These are phyloP conservation scores for Geranomyces variabilis DNA, from an alignment of 192 early-diverging fungal species.

Conservation along the genomic window DNA sequence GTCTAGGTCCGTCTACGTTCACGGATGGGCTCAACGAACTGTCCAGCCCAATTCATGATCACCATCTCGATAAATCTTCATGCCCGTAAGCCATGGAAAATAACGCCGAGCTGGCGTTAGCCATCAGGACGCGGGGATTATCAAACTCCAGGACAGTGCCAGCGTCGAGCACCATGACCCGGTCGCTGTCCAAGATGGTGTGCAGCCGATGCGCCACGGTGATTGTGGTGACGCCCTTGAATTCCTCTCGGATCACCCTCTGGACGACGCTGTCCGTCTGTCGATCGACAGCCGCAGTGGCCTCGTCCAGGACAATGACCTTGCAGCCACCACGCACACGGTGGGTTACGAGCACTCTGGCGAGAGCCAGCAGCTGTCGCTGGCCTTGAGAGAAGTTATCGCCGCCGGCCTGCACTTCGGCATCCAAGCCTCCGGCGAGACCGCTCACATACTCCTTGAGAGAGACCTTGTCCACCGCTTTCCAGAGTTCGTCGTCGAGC, in stretches of 20 bases:
- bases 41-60: too few relatives aligned
- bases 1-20: too few relatives aligned
- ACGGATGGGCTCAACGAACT: too few relatives aligned
- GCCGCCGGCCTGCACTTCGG: slow-evolving; percentile 70
- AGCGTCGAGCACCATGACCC: slow-evolving; percentile 77
- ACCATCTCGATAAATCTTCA: not conserved
- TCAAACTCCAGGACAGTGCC: slow-evolving; percentile 77
- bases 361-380: slow-evolving; percentile 67
- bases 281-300: slow-evolving; percentile 66
- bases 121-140: slow-evolving; percentile 63
- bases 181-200: slow-evolving; percentile 53
- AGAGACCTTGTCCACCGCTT: slow-evolving; percentile 58
- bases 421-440: slow-evolving; percentile 60
- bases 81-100: slow-evolving; percentile 1
- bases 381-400: slow-evolving; percentile 67
- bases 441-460: slow-evolving; percentile 39
- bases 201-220: slow-evolving; percentile 71
- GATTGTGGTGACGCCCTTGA: slow-evolving; percentile 67
- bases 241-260: slow-evolving; percentile 63
- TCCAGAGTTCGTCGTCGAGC: slow-evolving; percentile 70
- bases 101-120: slow-evolving; percentile 33
- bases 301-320: slow-evolving; percentile 70
- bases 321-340: slow-evolving; percentile 28
- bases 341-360: slow-evolving; percentile 55
- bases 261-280: slow-evolving; percentile 52